Evolutionary conservation across 2,329 filamentous ascomycete species (phyloP), one percentile per base, ranked within the genome.

Genomic region (Cytospora paraplurivora): DNA sequence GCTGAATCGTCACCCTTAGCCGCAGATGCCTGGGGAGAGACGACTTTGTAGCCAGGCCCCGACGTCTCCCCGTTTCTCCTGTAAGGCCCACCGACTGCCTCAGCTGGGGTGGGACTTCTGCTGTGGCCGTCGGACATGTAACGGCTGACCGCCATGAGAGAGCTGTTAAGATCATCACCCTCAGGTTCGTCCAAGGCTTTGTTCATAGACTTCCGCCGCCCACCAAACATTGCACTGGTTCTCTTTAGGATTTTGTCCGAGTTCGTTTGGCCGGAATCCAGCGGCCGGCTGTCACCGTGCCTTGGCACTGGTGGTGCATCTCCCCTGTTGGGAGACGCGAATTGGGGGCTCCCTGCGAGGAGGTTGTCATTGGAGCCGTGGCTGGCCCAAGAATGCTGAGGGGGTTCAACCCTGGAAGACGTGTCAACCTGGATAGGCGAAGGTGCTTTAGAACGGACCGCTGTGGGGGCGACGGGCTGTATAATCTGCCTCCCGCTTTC

Each of bases 111-210:
- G 7, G 72, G 70, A 11, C 68, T 44, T 53, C 63, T 63, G 41
- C 67, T 69, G 44, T 69, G 68, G 19, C 68, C 72, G 33, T 62
- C 62, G 38, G 61, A 64, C 56, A 86, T 72, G 53, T 81, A 81
- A 33, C 76, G 79, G 63, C 78, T 82, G 8, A 74, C 74, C 4
- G 82, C 80, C 2, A 87, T 69, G 3, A 87, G 72, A 32, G 75
- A 81, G 1, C 80, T 78, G 65, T 86, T 83, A 67, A 86, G 83
- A 52, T 85, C 82, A 53, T 85, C 77, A 7, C 71, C 74, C 7
- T 76, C 75, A 7, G 63, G 67, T 6, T 34, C 37, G 17, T 68
- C 66, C 15, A 72, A 70, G 7, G 68, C 59, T 8, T 68, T 70
- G 47, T 67, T 69, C 21, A 37, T 37, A 63, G 74, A 69, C 19